Evolutionary conservation across 768 basidiomycete species (phyloP), one percentile per base, ranked within the genome.

Genomic region (Glaciozyma martinii): DNA sequence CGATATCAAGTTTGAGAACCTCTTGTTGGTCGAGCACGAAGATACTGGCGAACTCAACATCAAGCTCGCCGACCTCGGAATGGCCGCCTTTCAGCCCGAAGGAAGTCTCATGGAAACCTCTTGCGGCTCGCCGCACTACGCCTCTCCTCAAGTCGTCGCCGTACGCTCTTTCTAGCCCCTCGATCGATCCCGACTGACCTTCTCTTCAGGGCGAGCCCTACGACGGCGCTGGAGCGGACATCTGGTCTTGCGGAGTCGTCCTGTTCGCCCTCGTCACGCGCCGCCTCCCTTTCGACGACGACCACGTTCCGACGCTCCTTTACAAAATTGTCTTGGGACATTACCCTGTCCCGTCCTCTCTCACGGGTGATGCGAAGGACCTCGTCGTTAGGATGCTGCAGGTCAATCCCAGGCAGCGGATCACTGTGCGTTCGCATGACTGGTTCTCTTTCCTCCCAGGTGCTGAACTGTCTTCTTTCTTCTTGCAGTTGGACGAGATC

Each of bases 31-130:
- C 68, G 66, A 62, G 29, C 66, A 78, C 52, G 76, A 76, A 70
- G 46, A 47, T 6, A 40, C 37, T 6, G 46, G 46, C 46, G 19
- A 19, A 8, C 19, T 47, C 21, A 81, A 90, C 73, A 83, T 98
- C 80, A 98, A 97, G 80, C 88, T 98, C 52, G 93, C 91, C 27
- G 94, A 97, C 77, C 97, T 94, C 85, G 94, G 94, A 25, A 95
- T 97, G 94, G 93, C 94, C 29, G 89, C 93, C 13, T 89, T 94
- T 73, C 89, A 91, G 64, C 86, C 87, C 49, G 88, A 87, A 43
- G 83, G 85, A 46, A 81, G 86, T 46, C 82, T 92, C 69, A 83
- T 95, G 30, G 90, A 94, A 78, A 97, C 94, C 1, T 90, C 88
- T 73, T 97, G 94, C 74, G 94, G 94, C 9, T 90, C 88, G 66